phyloP scores from a whole-genome alignment of 1,139 yeast species.

The Lodderomyces elongisporus region DNA sequence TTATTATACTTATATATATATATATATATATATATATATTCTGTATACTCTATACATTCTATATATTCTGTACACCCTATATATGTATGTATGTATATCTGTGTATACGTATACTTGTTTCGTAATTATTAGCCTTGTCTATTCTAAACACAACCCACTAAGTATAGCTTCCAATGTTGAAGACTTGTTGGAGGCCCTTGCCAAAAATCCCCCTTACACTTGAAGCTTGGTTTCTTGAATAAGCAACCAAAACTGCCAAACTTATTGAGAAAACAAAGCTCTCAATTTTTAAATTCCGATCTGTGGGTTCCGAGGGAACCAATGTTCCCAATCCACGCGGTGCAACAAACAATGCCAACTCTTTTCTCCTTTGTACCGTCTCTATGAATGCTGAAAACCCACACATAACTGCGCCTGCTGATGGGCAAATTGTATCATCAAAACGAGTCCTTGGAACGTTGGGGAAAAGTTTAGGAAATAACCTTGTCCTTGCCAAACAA shows the following conservation, averaged over 20 bases:
- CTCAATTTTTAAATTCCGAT: slow-evolving; percentile 24
- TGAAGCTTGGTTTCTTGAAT: slow-evolving; percentile 21
- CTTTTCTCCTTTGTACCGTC: slow-evolving; percentile 30
- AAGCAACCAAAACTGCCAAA: slow-evolving; percentile 33
- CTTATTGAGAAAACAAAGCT: slow-evolving; percentile 27
- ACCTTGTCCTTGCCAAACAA: slow-evolving; percentile 28
- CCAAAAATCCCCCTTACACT: slow-evolving; percentile 36
- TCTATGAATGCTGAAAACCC: slow-evolving; percentile 35
- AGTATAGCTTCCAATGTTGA: slow-evolving; percentile 15
- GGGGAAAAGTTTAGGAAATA: slow-evolving; percentile 29
- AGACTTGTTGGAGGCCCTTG: slow-evolving; percentile 22
- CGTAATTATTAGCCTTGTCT: too few species aligned
- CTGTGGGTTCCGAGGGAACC: slow-evolving; percentile 24
- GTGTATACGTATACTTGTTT: too few species aligned
- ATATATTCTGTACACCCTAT: too few species aligned
- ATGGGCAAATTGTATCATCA: slow-evolving; percentile 29
- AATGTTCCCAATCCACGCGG: slow-evolving; percentile 36
- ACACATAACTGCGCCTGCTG: slow-evolving; percentile 27
- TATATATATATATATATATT: too few species aligned
- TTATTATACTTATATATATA: too few species aligned
- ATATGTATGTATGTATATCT: neutral
- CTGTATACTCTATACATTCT: too few species aligned
- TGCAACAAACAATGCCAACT: slow-evolving; percentile 37
- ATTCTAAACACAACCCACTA: too few species aligned
- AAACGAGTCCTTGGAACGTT: slow-evolving; percentile 21